A percentile compares a stretch with the other conserved stretches of the same genome.
Conservation (phyloP, 306 rosid genomes). For the Vigna angularis region DNA sequence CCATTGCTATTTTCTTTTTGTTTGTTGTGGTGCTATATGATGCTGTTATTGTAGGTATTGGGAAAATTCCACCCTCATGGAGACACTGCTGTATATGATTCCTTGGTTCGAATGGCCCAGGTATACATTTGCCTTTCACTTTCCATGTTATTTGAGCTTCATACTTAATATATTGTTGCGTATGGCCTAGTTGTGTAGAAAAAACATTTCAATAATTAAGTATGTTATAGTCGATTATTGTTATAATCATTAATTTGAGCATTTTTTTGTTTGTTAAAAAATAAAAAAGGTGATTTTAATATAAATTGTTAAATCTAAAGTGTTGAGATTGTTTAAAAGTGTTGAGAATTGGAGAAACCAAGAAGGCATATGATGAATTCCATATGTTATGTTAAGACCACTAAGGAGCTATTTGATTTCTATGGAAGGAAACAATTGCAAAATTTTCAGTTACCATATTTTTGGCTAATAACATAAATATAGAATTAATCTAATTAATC, state of each 20-base stretch:
- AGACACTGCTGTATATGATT: constrained; percentile 90
- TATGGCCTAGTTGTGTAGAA: not conserved
- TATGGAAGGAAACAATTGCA: no score
- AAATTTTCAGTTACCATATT: no score
- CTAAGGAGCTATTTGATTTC: no score
- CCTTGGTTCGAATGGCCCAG: constrained; percentile 99
- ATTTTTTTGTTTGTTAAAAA: not conserved
- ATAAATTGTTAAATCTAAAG: not conserved
- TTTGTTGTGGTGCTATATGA: constrained; percentile 30
- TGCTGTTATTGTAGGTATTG: constrained; percentile 67
- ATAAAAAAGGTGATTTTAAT: not conserved
- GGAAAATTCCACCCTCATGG: constrained; percentile 99
- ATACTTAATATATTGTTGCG: not conserved
- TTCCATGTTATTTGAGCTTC: constrained; percentile 20
- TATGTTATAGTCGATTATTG: not conserved
- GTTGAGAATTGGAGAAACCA: no score
- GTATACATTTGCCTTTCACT: constrained; percentile 44
- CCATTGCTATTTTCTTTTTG: not conserved
- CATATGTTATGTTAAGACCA: no score
- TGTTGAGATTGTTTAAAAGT: no score
- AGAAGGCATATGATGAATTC: no score
- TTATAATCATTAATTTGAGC: not conserved
- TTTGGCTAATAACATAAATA: no score
- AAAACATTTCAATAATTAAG: not conserved
- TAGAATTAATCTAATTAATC: no score